A percentile compares a stretch with the other conserved stretches of the same genome.
Evolutionary conservation across 2,329 filamentous ascomycete genomes (phyloP).

Genomic region (Hypoxylon rubiginosum): DNA sequence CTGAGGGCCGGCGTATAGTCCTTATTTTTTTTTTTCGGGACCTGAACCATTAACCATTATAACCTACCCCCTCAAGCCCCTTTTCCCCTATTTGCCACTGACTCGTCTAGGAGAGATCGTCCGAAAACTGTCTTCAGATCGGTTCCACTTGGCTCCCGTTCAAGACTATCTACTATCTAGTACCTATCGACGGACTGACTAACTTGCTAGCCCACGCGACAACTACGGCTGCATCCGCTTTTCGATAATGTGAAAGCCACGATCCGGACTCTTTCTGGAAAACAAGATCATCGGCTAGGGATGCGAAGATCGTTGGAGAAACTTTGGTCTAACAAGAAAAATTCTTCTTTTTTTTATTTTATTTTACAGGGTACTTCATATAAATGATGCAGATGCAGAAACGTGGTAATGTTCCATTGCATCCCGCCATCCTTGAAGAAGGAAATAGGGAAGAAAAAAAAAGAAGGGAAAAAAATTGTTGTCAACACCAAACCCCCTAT

Average conservation of each 20-base stretch:
- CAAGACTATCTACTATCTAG: neutral
- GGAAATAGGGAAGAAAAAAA: neutral
- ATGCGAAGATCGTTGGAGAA: constrained; percentile 17
- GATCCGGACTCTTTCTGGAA: constrained; percentile 36
- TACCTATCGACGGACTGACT: neutral
- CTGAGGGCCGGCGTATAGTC: constrained; percentile 16
- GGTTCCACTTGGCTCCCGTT: constrained; percentile 5
- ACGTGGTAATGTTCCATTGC: constrained; percentile 46
- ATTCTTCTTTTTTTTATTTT: neutral
- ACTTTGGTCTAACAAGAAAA: constrained; percentile 4
- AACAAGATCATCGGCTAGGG: constrained; percentile 27
- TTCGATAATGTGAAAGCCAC: constrained; percentile 8
- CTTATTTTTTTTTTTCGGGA: constrained; percentile 12
- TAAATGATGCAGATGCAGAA: constrained; percentile 34
- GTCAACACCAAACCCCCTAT: constrained; percentile 20
- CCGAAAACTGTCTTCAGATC: constrained; percentile 14
- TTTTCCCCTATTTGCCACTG: constrained; percentile 7
- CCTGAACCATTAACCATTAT: constrained; percentile 12
- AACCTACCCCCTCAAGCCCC: neutral
- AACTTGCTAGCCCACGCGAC: constrained; percentile 24
- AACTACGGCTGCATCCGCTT: constrained; percentile 19
- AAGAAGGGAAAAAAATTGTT: constrained; percentile 2
- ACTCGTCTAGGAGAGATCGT: constrained; percentile 10
- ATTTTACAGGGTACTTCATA: constrained; percentile 2
- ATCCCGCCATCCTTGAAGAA: constrained; percentile 24